A percentile compares a stretch with the other conserved stretches of the same genome.
Evolutionary conservation across 164 flowering plant genomes (phyloP).

Genomic region (Hamamelis virginiana): DNA sequence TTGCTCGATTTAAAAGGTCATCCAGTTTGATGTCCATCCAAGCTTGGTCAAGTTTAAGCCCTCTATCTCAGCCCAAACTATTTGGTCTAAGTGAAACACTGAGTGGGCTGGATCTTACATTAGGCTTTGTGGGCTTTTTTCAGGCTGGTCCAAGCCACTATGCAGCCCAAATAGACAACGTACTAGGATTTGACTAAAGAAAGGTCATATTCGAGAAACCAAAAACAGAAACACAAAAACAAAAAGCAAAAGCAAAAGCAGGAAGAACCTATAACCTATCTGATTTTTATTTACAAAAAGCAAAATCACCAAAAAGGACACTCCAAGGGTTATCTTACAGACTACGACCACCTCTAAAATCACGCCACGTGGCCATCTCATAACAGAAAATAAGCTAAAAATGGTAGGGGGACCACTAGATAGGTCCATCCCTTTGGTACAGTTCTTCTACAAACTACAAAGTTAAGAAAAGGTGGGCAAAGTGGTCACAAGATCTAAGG

Average conservation of each 20-base stretch:
- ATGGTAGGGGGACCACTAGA: background rate
- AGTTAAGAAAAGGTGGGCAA: conserved; percentile 32
- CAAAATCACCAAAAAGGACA: background rate
- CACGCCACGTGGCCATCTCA: background rate
- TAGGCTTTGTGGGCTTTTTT: no score
- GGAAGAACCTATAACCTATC: background rate
- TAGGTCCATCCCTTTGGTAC: background rate
- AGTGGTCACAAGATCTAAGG: conserved; percentile 56
- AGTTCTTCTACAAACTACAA: conserved; percentile 18
- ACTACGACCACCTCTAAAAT: background rate
- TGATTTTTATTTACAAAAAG: background rate
- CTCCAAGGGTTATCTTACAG: no score
- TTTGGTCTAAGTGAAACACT: no score
- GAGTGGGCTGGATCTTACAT: no score
- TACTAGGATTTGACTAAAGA: background rate
- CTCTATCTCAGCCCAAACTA: no score
- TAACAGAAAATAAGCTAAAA: background rate
- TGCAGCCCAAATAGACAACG: no score
- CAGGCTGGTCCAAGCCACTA: no score
- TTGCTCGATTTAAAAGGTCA: no score
- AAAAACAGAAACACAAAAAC: no score
- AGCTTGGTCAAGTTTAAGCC: no score
- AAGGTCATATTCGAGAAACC: conserved; percentile 1
- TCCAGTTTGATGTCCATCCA: no score
- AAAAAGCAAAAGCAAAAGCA: conserved; percentile 11